phyloP scores from a whole-genome alignment of 2,329 filamentous ascomycete species.

The Ophiostoma himal-ulmi region DNA sequence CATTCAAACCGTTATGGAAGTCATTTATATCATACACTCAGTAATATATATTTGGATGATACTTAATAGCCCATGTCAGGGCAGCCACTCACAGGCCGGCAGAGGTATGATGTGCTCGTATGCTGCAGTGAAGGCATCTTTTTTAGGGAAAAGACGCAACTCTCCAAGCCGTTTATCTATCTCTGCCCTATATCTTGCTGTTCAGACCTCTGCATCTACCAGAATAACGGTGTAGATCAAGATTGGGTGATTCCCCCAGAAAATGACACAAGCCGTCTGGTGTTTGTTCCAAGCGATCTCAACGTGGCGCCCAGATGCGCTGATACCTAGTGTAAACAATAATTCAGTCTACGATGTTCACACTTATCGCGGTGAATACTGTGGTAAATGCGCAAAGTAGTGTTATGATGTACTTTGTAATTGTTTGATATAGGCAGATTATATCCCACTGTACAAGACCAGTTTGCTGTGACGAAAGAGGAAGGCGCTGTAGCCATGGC shows the following conservation, averaged over 20 bases:
- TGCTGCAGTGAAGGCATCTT: constrained; percentile 7
- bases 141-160: background rate
- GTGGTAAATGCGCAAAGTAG: background rate
- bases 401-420: background rate
- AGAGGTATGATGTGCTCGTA: constrained; percentile 1
- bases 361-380: background rate
- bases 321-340: too few species aligned
- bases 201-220: background rate
- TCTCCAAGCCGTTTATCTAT: background rate
- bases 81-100: constrained; percentile 2
- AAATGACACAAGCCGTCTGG: background rate
- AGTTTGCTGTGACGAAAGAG: background rate
- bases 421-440: background rate
- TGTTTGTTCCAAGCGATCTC: background rate
- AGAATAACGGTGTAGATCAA: constrained; percentile 1
- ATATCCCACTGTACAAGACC: background rate
- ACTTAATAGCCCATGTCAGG: background rate
- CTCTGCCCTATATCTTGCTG: background rate
- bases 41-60: background rate
- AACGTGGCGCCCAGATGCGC: background rate
- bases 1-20: background rate
- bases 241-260: background rate
- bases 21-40: background rate
- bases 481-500: background rate
- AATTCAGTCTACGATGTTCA: too few species aligned